Evolutionary conservation across 1,139 yeast species (phyloP), one percentile per base, ranked within the genome.

Genomic region (Lodderomyces margitis): DNA sequence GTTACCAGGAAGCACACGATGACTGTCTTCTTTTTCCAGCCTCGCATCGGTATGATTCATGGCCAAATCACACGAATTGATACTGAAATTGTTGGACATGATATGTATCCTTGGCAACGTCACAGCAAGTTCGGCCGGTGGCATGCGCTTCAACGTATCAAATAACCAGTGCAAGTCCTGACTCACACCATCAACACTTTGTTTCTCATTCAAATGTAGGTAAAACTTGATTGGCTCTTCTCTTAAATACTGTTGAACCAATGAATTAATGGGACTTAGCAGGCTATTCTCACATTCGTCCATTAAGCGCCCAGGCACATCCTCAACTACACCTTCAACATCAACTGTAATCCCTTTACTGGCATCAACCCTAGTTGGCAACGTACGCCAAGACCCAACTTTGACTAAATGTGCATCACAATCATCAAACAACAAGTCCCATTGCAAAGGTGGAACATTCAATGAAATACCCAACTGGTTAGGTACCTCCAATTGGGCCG

Each of bases 381-480:
- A 44, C 21, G 60, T 56, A 20, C 37, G 33, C 66, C 68, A 62
- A 2, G 44, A 27, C 1, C 70, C 70, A 5, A 65, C 45, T 16
- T 47, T 47, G 6, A 55, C 47, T 15, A 55, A 51, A 1, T 52
- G 36, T 2, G 38, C 35, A 10, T 53, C 41, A 48, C 71, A 66
- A 44, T 58, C 64, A 21, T 53, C 50, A 5, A 67, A 40, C 11
- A 55, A 48, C 3, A 66, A 37, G 38, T 58, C 57, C 70, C 70
- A 64, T 32, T 55, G 51, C 12, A 64, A 54, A 3, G 53, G 21
- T 1, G 46, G 54, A 2, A 66, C 36, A 2, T 44, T 42, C 14
- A 59, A 48, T 2, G 47, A 45, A n/a, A 63, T 36, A 1, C 65
- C 62, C 11, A 53, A 48, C 5, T 46, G 47, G 15, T 47, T 52